phyloP scores from a whole-genome alignment of 441 rosid genomes.

The Eruca vesicaria region DNA sequence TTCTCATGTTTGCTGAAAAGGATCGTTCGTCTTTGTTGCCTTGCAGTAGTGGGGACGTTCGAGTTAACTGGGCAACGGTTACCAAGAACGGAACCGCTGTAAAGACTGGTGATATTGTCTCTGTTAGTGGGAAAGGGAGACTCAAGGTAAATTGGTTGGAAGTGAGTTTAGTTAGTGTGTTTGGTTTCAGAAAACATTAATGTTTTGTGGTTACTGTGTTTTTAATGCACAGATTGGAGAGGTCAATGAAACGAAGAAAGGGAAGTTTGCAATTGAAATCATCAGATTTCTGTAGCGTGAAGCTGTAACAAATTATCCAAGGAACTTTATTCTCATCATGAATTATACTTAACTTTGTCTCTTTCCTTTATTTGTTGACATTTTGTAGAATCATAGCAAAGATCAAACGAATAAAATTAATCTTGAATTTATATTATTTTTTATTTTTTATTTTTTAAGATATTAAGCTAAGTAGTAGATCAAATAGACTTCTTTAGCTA shows the following conservation, averaged over 20 bases:
- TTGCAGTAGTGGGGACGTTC: conserved; percentile 68
- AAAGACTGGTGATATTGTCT: conserved; percentile 80
- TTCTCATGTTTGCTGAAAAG: neutral
- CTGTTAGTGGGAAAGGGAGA: conserved; percentile 87
- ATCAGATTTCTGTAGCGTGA: conserved; percentile 54
- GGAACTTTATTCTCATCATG: neutral
- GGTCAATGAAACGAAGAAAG: conserved; percentile 69
- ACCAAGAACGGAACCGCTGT: conserved; percentile 72
- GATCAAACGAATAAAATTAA: neutral
- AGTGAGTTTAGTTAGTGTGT: neutral
- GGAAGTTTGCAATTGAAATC: conserved; percentile 80
- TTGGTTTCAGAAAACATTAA: conserved; percentile 9
- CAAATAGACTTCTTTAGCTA: conserved; percentile 24
- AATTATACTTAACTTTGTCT: neutral
- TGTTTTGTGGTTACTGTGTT: neutral
- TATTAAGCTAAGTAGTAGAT: no score
- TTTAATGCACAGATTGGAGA: conserved; percentile 64
- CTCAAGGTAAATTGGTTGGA: conserved; percentile 50
- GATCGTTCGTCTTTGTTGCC: neutral
- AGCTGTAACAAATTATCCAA: neutral
- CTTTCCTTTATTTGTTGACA: neutral
- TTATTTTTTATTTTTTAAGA: neutral
- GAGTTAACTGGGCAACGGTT: conserved; percentile 74
- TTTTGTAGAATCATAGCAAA: neutral
- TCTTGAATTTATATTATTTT: neutral